Percentiles rank a stretch among this genome's conserved stretches.
Evolutionary conservation across 106 monocot species (phyloP).

Genomic region (Narthecium ossifragum): DNA sequence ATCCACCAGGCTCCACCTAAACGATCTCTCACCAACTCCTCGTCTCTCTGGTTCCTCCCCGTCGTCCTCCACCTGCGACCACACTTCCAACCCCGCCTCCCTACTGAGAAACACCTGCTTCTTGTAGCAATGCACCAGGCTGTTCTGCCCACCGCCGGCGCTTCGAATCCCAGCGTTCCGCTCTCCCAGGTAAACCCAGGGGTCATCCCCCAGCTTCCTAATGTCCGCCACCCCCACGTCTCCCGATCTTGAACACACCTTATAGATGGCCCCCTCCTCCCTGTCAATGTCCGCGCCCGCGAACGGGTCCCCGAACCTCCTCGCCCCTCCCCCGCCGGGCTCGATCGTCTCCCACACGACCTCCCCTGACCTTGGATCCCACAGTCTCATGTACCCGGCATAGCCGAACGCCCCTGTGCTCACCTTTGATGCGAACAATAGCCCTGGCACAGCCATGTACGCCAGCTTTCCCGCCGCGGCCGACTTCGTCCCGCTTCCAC

Average conservation of each 20-base stretch:
- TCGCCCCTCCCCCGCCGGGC: conserved; percentile 62
- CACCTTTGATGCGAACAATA: conserved; percentile 70
- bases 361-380: conserved; percentile 70
- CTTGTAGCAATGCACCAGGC: conserved; percentile 61
- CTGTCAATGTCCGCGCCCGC: conserved; percentile 58
- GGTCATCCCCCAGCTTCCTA: conserved; percentile 73
- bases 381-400: conserved; percentile 87
- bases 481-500: conserved; percentile 49
- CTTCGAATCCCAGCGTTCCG: conserved; percentile 18
- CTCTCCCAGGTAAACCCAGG: conserved; percentile 86
- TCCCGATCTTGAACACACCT: conserved; percentile 95
- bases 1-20: conserved; percentile 61
- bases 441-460: conserved; percentile 30
- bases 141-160: conserved; percentile 34
- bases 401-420: conserved; percentile 86
- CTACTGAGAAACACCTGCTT: conserved; percentile 71
- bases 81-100: conserved; percentile 66
- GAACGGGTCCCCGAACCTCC: conserved; percentile 79
- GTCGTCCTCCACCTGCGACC: conserved; percentile 33
- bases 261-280: conserved; percentile 43
- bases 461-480: conserved; percentile 45
- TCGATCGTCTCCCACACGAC: conserved; percentile 90
- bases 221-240: conserved; percentile 73
- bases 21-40: conserved; percentile 5
- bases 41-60: background rate